Conservation (phyloP, 1,284 basidiomycete species). For the Ganoderma boninense region DNA sequence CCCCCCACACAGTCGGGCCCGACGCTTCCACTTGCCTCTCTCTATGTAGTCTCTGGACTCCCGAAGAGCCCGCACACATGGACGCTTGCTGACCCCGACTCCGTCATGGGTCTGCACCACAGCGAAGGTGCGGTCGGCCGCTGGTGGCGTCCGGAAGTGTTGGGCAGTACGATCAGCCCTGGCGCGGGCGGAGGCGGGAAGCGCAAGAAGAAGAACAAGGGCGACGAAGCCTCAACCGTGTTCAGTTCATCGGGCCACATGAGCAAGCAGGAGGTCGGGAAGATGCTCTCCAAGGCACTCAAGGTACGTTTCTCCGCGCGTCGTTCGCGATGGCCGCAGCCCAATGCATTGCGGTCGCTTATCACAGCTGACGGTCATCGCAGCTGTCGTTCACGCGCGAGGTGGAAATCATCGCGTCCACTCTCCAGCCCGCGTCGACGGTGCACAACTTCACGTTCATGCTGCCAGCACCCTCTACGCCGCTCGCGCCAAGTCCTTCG, state of each 20-base stretch:
- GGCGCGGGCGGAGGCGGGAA: constrained; percentile 72
- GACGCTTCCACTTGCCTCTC: constrained; percentile 77
- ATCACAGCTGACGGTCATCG: background rate
- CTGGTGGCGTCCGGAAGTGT: constrained; percentile 95
- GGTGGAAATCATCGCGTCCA: constrained; percentile 94
- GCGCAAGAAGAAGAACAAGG: constrained; percentile 71
- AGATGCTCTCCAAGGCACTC: constrained; percentile 89
- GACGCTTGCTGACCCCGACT: constrained; percentile 92
- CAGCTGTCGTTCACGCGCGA: constrained; percentile 90
- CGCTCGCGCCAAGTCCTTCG: constrained; percentile 71
- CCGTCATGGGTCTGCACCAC: constrained; percentile 85
- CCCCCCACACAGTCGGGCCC: constrained; percentile 60
- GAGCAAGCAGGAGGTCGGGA: constrained; percentile 84
- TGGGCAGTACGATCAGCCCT: constrained; percentile 87
- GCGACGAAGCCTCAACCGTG: constrained; percentile 53
- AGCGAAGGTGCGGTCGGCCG: constrained; percentile 88
- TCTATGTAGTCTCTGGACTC: constrained; percentile 86
- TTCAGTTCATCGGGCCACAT: constrained; percentile 77
- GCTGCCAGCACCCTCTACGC: constrained; percentile 76
- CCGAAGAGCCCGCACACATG: constrained; percentile 91
- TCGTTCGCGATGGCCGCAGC: constrained; percentile 8
- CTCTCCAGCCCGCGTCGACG: constrained; percentile 89
- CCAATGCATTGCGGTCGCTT: constrained; percentile 10
- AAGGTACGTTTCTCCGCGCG: constrained; percentile 62
- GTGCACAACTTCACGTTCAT: constrained; percentile 94